Conservation (phyloP, 176 grass and related monocot genomes). For the Avena atlantica region DNA sequence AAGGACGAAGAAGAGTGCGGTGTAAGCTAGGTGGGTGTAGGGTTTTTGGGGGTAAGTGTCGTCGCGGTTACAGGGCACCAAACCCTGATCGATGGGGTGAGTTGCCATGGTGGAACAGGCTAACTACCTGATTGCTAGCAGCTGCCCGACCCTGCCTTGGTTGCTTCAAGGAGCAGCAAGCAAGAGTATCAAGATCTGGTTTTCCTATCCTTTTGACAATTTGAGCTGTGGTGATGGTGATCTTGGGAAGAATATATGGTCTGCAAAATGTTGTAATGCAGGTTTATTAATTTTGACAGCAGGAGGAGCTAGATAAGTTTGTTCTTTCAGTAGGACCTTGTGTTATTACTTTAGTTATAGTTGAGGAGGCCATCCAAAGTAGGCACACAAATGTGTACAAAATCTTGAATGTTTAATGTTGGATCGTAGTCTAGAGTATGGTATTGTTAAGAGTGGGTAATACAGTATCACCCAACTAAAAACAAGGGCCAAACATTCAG, state of each 20-base stretch:
- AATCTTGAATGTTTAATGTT: neutral
- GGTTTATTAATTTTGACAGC: neutral
- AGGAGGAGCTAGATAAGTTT: constrained; percentile 8
- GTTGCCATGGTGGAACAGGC: constrained; percentile 63
- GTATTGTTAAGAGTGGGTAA: neutral
- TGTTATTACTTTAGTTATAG: too few relatives aligned
- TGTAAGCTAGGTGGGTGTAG: constrained; percentile 44
- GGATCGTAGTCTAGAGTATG: neutral
- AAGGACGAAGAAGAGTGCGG: constrained; percentile 46
- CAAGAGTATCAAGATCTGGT: constrained; percentile 10
- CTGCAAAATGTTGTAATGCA: neutral
- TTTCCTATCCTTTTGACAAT: constrained; percentile 37
- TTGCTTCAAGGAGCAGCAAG: constrained; percentile 54
- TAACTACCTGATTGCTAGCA: constrained; percentile 39
- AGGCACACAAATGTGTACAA: neutral
- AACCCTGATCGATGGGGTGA: constrained; percentile 40
- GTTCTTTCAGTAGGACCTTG: neutral
- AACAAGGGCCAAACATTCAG: neutral
- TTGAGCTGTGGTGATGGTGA: constrained; percentile 34
- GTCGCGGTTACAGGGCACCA: constrained; percentile 57
- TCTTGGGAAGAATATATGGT: constrained; percentile 29
- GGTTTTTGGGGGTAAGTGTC: constrained; percentile 46
- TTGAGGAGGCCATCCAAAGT: neutral
- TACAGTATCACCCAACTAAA: neutral
- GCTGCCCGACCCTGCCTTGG: constrained; percentile 11